Conservation (phyloP, 495 filamentous ascomycete species). For the Podospora conica region DNA sequence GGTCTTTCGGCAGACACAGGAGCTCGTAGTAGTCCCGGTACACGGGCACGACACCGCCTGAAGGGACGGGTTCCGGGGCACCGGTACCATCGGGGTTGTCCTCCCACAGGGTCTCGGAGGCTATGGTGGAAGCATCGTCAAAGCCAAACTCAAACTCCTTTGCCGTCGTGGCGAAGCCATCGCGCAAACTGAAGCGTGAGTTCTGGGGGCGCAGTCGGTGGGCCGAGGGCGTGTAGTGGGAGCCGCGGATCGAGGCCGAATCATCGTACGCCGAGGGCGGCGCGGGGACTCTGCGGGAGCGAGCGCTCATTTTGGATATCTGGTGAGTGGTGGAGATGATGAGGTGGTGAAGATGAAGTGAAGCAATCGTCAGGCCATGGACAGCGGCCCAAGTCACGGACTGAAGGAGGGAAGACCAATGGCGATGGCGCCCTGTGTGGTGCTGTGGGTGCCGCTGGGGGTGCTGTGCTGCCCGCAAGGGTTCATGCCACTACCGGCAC, state of each 20-base stretch:
- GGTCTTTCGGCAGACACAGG: constrained; percentile 42
- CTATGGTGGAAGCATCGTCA: constrained; percentile 21
- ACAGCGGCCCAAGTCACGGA: too few species aligned
- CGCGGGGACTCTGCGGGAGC: constrained; percentile 4
- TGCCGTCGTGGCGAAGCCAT: constrained; percentile 25
- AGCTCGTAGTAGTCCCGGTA: constrained; percentile 46
- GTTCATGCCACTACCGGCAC: too few species aligned
- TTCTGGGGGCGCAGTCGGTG: constrained; percentile 14
- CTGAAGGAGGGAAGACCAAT: too few species aligned
- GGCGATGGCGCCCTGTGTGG: not conserved
- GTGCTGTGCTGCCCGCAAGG: too few species aligned
- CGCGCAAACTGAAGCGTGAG: constrained; percentile 24
- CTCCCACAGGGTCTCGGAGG: constrained; percentile 13
- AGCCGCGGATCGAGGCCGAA: constrained; percentile 8
- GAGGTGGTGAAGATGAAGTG: not conserved
- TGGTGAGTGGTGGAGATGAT: not conserved
- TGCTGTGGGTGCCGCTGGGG: too few species aligned
- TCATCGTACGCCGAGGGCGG: constrained; percentile 17
- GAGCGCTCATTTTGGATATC: not conserved
- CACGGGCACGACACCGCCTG: not conserved
- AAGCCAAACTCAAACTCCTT: constrained; percentile 29
- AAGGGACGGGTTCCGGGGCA: not conserved
- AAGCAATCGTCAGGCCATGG: not conserved
- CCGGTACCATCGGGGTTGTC: constrained; percentile 10
- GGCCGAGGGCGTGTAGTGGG: not conserved